Base-by-base conservation (phyloP, 495 filamentous ascomycete species). In the Bryoglossum gracile region DNA sequence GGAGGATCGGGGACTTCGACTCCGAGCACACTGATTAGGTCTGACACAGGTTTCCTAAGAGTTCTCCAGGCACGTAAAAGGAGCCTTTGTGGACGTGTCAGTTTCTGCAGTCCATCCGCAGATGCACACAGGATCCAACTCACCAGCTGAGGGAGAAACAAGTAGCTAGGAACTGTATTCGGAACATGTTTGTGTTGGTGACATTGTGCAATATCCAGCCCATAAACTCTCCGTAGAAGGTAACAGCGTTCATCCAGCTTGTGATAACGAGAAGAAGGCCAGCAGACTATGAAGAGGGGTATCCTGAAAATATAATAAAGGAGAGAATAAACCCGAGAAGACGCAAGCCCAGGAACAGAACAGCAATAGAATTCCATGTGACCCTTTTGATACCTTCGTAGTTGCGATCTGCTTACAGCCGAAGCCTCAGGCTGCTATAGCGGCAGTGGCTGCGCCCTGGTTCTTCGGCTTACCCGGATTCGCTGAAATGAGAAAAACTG, bases 1-100 rank as follows among this genome's bases (percentile, higher is more conserved):
- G 92, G 92, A 17, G 89, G 79, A 41, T 87, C 80, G 43, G 92
- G 92, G 17, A 96, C 87, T 56, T 98, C 94, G 53, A 96, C 80
- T 25, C 92, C 92, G 17, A 98, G 77, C 28, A 95, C 82, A 55
- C 82, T 82, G 48, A 96, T 87, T 28, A 98, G 77, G 34, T 94
- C 82, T 39, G 91, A 85, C 26, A 95, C 88, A 8, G 92, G 86
- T 43, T 89, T 94, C 62, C 87, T 81, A 28, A 94, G 75, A 19
- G 94, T 88, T 58, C 87, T 83, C 67, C 84, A 90, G 42, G 85
- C 83, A 47, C 89, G 83, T 57, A 83, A 82, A 9, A 84, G 70
- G 44, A 95, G 77, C 89, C 88, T 91, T 8, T 34, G 16, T 14
- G 17, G 13, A 16, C 21, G 51, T 3, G 44, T 53, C 37, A 56